These are phyloP conservation scores for Citrus australasica DNA, from an alignment of 345 rosid genomes.

Conservation along the genomic window DNA sequence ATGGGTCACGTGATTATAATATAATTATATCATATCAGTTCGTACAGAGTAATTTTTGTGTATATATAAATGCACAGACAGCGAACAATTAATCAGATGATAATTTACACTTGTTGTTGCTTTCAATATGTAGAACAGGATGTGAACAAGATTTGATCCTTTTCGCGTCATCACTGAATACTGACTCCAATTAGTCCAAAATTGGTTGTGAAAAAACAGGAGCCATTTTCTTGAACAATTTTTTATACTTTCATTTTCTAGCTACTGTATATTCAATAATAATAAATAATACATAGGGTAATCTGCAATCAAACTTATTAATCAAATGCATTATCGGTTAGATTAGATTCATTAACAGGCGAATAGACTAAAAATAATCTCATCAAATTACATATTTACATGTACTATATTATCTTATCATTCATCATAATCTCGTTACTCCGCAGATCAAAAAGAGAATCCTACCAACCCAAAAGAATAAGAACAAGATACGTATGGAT, in stretches of 20 bases:
- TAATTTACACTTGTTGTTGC: too few species aligned
- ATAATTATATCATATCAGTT: too few species aligned
- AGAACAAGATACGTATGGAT: not conserved
- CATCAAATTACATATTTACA: not conserved
- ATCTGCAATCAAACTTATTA: not conserved
- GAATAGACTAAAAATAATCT: not conserved
- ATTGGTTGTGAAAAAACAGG: too few species aligned
- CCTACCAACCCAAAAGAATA: not conserved
- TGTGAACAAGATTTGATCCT: too few species aligned
- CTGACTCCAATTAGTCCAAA: too few species aligned
- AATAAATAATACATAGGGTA: not conserved
- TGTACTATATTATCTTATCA: not conserved
- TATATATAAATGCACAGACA: too few species aligned
- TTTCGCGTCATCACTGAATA: too few species aligned
- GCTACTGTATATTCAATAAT: not conserved
- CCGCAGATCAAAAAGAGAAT: not conserved
- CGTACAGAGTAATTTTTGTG: fast-evolving
- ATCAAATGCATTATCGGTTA: not conserved
- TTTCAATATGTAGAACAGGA: too few species aligned
- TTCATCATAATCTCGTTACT: not conserved
- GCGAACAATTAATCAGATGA: too few species aligned
- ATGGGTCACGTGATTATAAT: too few species aligned
- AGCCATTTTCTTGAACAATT: too few species aligned
- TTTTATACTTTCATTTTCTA: not conserved
- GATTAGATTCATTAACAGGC: not conserved